Base-by-base conservation (phyloP, 1,284 basidiomycete species). In the Apiotrichum sp. region DNA sequence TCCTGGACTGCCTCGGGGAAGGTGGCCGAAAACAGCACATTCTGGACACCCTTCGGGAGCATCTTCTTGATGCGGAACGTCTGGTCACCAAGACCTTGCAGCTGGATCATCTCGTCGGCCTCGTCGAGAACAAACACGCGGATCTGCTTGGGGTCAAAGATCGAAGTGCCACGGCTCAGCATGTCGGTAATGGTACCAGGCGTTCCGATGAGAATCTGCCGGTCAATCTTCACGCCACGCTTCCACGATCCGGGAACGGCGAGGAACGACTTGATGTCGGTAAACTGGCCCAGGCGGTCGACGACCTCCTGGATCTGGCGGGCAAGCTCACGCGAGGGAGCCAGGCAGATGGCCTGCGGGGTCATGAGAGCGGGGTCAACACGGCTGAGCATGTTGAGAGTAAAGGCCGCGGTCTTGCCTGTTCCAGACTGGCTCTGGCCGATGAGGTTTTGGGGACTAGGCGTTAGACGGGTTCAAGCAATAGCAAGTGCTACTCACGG, bases 371-470 rank as follows among this genome's bases (percentile, higher is more conserved):
- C 81, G 66, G 88, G 92, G 76, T 98, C 92, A 56, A 98, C 83
- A 38, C 95, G 86, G 70, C 88, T 93, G 29, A 98, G 83, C 93
- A 99, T 98, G 33, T 93, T 93, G 53, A 99, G 81, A 11, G 93
- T 89, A 73, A 99, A 99, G 2, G 96, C 96, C 6, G 96, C 96
- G 3, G 96, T 98, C 80, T 99, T 99, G 55, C 96, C 96, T 7
- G 96, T 99, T 43, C 96, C 96, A 31, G 96, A 98, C 74, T 99
- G 96, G 49, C 93, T 97, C 78, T 99, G 96, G 9, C 93, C 96
- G 74, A 98, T 98, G 86, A 98, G 95, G 78, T 98, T 98, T 56
- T 86, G 87, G 6, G 93, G 88, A 16, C 93, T 96, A 39, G 4
- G 36, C 39, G 58, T 8, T 22, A 22, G 22, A 22, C 55, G 47